Evolutionary conservation across 371 early-diverging fungal species (phyloP).

Genomic region (Coemansia sp.): DNA sequence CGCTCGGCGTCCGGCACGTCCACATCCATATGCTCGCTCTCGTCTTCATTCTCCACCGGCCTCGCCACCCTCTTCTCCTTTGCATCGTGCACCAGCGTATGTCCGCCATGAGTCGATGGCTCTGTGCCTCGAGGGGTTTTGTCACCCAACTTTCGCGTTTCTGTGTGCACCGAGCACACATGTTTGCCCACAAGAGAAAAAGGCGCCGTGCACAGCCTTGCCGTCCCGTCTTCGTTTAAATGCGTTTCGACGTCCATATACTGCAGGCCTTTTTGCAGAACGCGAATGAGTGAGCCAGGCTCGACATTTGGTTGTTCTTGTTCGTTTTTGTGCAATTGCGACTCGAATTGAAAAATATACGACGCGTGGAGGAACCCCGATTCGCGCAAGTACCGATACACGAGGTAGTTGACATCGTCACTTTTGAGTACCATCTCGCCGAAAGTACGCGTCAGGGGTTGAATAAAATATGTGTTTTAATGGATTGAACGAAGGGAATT

Average conservation of each 20-base stretch:
- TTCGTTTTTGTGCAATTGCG: conserved; percentile 71
- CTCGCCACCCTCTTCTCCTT: conserved; percentile 11
- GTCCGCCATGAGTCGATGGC: conserved; percentile 30
- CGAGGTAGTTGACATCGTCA: conserved; percentile 92
- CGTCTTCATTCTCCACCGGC: conserved; percentile 8
- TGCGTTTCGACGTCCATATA: conserved; percentile 73
- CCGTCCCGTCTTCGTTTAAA: conserved; percentile 50
- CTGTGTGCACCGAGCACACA: conserved; percentile 31
- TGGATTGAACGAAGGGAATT: too few relatives aligned
- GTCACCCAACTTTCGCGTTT: background rate
- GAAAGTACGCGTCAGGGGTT: too few relatives aligned
- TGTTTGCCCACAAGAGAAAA: conserved; percentile 43
- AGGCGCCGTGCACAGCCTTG: conserved; percentile 39
- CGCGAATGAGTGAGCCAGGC: conserved; percentile 82
- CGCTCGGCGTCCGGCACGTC: conserved; percentile 44
- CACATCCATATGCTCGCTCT: conserved; percentile 36
- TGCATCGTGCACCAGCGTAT: conserved; percentile 37
- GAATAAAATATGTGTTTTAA: too few relatives aligned
- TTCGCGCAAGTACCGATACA: conserved; percentile 89
- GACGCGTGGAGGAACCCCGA: conserved; percentile 90
- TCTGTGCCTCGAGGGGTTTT: background rate
- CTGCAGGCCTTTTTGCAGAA: conserved; percentile 90
- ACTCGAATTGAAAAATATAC: conserved; percentile 88
- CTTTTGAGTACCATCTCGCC: conserved; percentile 73
- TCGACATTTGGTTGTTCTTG: conserved; percentile 66